A percentile compares a stretch with the other conserved stretches of the same genome.
phyloP scores from a whole-genome alignment of 2,329 filamentous ascomycete species.

The Mycosphaerella sp. region DNA sequence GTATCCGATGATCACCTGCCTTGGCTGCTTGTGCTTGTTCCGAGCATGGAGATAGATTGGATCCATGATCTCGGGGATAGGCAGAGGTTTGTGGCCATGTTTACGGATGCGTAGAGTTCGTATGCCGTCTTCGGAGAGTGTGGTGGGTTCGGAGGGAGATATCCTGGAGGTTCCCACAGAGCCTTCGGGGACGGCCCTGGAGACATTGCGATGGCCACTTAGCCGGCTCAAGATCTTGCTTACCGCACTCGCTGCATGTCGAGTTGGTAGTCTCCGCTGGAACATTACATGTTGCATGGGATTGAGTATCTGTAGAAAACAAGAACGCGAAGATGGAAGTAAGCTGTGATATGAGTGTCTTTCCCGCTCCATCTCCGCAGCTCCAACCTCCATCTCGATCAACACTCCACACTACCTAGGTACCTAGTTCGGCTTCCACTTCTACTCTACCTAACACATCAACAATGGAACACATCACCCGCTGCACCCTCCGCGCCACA shows the following conservation, averaged over 20 bases:
- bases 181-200: not conserved
- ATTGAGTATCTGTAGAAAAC: not conserved
- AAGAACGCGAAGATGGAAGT: not conserved
- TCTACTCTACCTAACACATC: not conserved
- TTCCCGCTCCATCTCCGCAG: not conserved
- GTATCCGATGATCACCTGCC: conserved; percentile 27
- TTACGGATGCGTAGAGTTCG: conserved; percentile 32
- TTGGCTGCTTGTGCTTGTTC: conserved; percentile 37
- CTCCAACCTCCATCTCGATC: not conserved
- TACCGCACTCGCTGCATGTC: not conserved
- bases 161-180: not conserved
- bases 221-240: not conserved
- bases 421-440: not conserved
- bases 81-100: conserved; percentile 35
- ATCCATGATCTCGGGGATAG: conserved; percentile 46
- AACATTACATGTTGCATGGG: conserved; percentile 16
- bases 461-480: conserved; percentile 24
- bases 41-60: conserved; percentile 35
- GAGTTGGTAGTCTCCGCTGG: not conserved
- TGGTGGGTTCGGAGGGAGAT: not conserved
- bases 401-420: not conserved
- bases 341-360: not conserved
- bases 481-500: conserved; percentile 24
- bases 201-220: not conserved
- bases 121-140: conserved; percentile 17